These are phyloP conservation scores for Physcomitrellopsis africana DNA, from an alignment of 225 moss, liverwort and hornwort species.

Conservation along the genomic window DNA sequence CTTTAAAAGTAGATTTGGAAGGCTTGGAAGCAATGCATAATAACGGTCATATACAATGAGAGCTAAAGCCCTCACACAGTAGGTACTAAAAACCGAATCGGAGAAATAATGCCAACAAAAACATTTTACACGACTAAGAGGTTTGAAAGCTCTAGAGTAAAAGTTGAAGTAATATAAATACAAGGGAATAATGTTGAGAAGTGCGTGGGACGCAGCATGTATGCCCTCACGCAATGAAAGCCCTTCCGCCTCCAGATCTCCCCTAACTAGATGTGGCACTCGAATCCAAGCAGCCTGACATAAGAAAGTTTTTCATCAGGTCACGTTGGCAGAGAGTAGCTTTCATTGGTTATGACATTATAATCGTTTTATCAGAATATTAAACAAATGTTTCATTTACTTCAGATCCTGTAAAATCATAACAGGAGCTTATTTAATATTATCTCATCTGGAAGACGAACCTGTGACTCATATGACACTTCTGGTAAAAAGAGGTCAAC, in stretches of 20 bases:
- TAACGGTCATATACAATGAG: background rate
- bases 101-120: background rate
- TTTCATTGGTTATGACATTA: background rate
- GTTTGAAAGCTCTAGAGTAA: background rate
- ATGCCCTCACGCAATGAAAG: conserved; percentile 80
- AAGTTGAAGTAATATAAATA: conserved; percentile 37
- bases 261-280: conserved; percentile 72
- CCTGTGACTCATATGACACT: conserved; percentile 89
- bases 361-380: background rate
- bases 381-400: background rate
- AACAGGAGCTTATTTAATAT: background rate
- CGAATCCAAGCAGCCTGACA: conserved; percentile 92
- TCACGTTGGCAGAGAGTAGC: background rate
- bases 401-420: conserved; percentile 20
- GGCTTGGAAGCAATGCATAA: background rate
- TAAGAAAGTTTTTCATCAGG: background rate
- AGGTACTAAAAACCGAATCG: background rate
- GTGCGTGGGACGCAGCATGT: conserved; percentile 93
- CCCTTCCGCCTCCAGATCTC: conserved; percentile 60
- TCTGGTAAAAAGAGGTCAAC: conserved; percentile 88
- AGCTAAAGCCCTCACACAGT: conserved; percentile 1
- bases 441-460: conserved; percentile 19
- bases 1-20: background rate
- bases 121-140: background rate
- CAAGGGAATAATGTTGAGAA: conserved; percentile 91